Evolutionary conservation across 208 protist species (phyloP), one percentile per base, ranked within the genome.

Genomic region (Trypanosoma conorhini): DNA sequence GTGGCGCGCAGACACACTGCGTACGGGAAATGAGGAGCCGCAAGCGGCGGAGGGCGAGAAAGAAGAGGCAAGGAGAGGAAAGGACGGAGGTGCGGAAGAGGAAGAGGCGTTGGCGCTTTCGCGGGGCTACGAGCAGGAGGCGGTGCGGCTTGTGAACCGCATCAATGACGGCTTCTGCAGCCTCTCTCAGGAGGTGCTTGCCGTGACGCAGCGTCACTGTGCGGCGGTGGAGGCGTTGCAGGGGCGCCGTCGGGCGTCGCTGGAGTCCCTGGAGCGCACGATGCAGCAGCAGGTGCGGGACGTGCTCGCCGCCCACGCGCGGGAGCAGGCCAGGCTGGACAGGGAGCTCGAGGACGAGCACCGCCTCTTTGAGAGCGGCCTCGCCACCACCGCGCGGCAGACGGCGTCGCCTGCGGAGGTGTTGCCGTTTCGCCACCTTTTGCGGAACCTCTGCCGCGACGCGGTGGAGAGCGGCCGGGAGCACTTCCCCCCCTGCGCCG

Each of bases 371-470:
- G 61, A 61, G 19, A 64, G 60, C 28, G 2, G 61, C 19, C 17
- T 74, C 48, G 35, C 50, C 1, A 13, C n/a, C 5, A 17, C 61
- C 1, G 42, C 40, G 10, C 62, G 61, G 21, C 55, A 59, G 26
- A 5, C 31, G 24, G 40, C 69, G 19, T 26, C 57, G 46, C 72
- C 64, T 7, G 72, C 72, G 8, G 57, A 71, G 33, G 62, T 28
- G 24, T 60, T 81, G 1, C 68, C 81, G 5, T 74, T 95, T n/a
- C 62, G 82, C 55, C 64, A 89, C 51, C 59, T 79, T 19, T 26
- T 86, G 12, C 85, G 81, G 55, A 67, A 82, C 22, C 80, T 85
- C 28, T 91, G 85, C 54, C 17, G 52, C 21, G 80, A 74, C 10
- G 72, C 78, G 40, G 76, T 85, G 57, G 77, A 80, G 5, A 82